Evolutionary conservation across 2,329 filamentous ascomycete species (phyloP).

Genomic region (Colletotrichum navitas): DNA sequence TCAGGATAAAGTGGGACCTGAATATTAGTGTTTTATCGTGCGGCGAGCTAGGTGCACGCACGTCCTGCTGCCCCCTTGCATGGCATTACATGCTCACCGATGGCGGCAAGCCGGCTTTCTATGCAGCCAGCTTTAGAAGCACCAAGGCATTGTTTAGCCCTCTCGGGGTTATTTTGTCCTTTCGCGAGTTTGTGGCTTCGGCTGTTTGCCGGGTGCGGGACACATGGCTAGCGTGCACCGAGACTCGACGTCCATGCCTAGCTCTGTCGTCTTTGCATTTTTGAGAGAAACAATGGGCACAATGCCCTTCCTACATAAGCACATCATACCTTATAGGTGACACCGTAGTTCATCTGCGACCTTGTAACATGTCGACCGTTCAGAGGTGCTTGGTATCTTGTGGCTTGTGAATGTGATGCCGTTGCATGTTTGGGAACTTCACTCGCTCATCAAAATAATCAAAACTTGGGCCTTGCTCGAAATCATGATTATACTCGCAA

Average conservation of each 20-base stretch:
- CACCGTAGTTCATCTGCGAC: not conserved
- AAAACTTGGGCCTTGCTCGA: not conserved
- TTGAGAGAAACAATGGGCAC: not conserved
- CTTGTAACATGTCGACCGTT: not conserved
- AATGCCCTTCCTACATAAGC: not conserved
- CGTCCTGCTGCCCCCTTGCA: constrained; percentile 14
- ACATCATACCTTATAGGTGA: not conserved
- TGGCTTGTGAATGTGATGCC: not conserved
- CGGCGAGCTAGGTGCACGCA: not conserved
- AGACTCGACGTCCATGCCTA: not conserved
- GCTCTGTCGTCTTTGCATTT: not conserved
- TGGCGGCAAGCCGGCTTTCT: not conserved
- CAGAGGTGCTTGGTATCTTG: not conserved
- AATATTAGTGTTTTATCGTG: not conserved
- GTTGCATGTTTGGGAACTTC: not conserved
- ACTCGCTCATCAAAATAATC: not conserved
- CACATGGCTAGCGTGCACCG: constrained; percentile 32
- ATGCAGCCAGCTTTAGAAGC: not conserved
- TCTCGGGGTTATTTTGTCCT: not conserved
- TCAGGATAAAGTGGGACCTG: not conserved
- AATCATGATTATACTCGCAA: not conserved
- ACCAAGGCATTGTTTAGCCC: constrained; percentile 9
- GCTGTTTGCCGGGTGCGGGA: constrained; percentile 11
- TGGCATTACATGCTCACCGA: not conserved
- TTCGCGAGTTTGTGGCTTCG: not conserved